Evolutionary conservation across 257 asterid genomes (phyloP), one percentile per base, ranked within the genome.

Genomic region (Galeopsis tetrahit): DNA sequence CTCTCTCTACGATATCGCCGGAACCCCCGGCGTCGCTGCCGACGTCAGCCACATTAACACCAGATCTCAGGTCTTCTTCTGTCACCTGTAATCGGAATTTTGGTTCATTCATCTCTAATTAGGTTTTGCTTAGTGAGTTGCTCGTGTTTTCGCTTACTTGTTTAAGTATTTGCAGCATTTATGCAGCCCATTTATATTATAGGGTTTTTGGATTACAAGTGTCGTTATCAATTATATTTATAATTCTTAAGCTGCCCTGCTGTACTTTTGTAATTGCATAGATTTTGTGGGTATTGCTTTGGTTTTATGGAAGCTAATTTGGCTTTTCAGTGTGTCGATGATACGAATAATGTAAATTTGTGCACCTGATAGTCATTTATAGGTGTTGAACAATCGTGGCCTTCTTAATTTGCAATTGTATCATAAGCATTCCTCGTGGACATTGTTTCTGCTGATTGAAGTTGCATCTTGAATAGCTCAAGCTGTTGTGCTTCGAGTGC

Each of bases 31-130:
- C 35, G 96, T 91, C 3, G 92, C 97, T 53, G 97, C 96, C 28
- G 98, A 93, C 66, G 92, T 88, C 67, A 88, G 97, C 89, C 98
- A 93, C 81, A 83, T 93, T 68, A 91, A 89, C 74, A 86, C 96
- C 82, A 84, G 98, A 86, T 89, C 98, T 66, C 83, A 82, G 95
- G 98, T 11, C 31, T 2, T 57, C 21, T 67, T 40, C 7, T 14
- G 4, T 34, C 66, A 5, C 14, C 2, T 55, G 35, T 55, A 7
- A 17, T 53, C 34, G 15, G 55, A n/a, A 48, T 13, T 48, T 11
- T 48, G 55, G 3, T 55, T 55, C 34, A 46, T 11, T 11, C 3
- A 46, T 46, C 6, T 21, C 28, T 21, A 46, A 14, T 55, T 21
- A 3, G n/a, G 21, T 14, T 51, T 28, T 51, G 57, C 57, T 68